Percentiles rank a stretch among this genome's conserved stretches.
Evolutionary conservation across 2,329 filamentous ascomycete species (phyloP).

Genomic region (Scedosporium aurantiacum): DNA sequence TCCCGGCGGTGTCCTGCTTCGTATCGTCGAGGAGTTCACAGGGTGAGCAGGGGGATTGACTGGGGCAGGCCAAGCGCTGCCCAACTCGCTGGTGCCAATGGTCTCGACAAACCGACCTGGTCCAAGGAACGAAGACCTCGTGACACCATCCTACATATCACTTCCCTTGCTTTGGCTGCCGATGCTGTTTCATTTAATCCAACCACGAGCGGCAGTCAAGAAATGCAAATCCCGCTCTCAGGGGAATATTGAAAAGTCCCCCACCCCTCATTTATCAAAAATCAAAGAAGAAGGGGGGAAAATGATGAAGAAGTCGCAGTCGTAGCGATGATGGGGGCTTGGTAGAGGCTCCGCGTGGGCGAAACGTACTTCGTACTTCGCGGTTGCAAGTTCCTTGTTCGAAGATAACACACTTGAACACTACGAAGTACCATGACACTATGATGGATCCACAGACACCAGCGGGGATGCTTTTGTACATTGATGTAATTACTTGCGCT

Average conservation of each 20-base stretch:
- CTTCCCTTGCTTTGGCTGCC: not conserved
- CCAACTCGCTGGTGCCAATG: not conserved
- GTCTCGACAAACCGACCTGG: not conserved
- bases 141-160: constrained; percentile 1
- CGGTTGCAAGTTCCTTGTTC: too few species aligned
- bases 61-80: not conserved
- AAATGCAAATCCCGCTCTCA: not conserved
- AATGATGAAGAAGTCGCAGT: not conserved
- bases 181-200: not conserved
- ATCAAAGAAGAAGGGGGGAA: not conserved
- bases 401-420: too few species aligned
- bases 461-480: too few species aligned
- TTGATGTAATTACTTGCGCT: too few species aligned
- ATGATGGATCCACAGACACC: too few species aligned
- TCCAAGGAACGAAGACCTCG: not conserved
- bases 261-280: not conserved
- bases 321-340: not conserved
- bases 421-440: too few species aligned
- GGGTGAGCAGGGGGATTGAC: too few species aligned
- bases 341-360: too few species aligned
- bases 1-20: not conserved
- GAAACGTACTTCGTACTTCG: too few species aligned
- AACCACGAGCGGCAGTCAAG: not conserved
- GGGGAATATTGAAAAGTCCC: not conserved
- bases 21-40: too few species aligned